Conservation (phyloP, 257 asterid genomes). For the Solanum chmielewskii region DNA sequence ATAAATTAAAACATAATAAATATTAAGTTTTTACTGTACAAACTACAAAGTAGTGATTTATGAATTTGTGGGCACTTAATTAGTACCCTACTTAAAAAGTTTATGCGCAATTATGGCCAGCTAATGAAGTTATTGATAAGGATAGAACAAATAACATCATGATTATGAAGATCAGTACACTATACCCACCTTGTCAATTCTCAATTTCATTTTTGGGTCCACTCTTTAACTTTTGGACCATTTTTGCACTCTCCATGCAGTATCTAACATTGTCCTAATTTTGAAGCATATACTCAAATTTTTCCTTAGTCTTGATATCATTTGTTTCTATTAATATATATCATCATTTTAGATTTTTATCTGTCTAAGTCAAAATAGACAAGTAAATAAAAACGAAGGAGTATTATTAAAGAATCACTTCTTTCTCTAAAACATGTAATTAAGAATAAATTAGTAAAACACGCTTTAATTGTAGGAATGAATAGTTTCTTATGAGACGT, state of each 20-base stretch:
- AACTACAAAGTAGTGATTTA: not conserved
- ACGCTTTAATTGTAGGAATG: not conserved
- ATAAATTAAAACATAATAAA: too few relatives aligned
- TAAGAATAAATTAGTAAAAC: too few relatives aligned
- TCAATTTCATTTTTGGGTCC: constrained; percentile 19
- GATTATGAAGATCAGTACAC: constrained; percentile 30
- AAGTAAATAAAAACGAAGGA: too few relatives aligned
- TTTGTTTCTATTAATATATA: not conserved
- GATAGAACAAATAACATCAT: constrained; percentile 35
- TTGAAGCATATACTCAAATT: constrained; percentile 16
- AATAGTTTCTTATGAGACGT: too few relatives aligned
- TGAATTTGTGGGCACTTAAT: not conserved
- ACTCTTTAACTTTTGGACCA: constrained; percentile 11
- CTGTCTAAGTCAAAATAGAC: too few relatives aligned
- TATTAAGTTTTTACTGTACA: not conserved
- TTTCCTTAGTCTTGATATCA: not conserved
- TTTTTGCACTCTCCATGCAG: constrained; percentile 1
- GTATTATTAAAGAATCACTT: not conserved
- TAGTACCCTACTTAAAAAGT: not conserved
- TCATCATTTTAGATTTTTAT: not conserved
- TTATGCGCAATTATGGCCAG: not conserved
- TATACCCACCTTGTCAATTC: not conserved
- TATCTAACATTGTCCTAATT: constrained; percentile 17
- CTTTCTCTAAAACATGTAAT: not conserved
- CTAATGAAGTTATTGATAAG: constrained; percentile 18